A percentile compares a stretch with the other conserved stretches of the same genome.
Conservation (phyloP, 371 early-diverging fungal species). For the Mortierella sp. region DNA sequence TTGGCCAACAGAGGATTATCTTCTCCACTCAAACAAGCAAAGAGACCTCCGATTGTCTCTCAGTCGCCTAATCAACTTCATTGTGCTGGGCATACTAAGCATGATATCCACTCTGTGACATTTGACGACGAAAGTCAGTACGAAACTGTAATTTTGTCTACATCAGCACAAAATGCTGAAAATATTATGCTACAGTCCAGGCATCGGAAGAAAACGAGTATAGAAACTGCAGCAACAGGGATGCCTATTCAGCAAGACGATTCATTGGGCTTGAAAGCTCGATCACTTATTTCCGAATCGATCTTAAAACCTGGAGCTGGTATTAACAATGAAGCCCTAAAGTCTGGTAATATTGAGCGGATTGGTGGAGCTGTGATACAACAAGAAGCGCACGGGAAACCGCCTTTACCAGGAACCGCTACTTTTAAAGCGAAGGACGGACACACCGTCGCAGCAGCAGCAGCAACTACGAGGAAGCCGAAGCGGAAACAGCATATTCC, state of each 20-base stretch:
- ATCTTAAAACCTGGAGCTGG: not conserved
- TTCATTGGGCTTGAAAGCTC: not conserved
- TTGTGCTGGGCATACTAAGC: not conserved
- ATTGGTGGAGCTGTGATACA: not conserved
- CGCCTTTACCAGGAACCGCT: slow-evolving; percentile 1
- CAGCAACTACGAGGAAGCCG: slow-evolving; percentile 4
- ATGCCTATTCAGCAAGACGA: not conserved
- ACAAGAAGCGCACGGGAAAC: not conserved
- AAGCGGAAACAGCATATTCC: slow-evolving; percentile 24
- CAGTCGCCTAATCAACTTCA: slow-evolving; percentile 6
- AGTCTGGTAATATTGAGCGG: not conserved
- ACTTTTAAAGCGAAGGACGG: not conserved
- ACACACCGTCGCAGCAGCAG: not conserved
- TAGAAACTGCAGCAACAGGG: not conserved
- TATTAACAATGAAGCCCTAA: not conserved
- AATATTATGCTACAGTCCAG: slow-evolving; percentile 41
- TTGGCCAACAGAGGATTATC: slow-evolving; percentile 29
- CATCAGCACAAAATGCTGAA: slow-evolving; percentile 23
- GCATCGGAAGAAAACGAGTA: not conserved
- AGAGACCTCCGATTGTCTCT: slow-evolving; percentile 11
- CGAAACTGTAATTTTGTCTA: slow-evolving; percentile 23
- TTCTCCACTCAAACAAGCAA: not conserved
- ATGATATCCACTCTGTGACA: not conserved
- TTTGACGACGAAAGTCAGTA: slow-evolving; percentile 11
- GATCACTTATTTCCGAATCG: slow-evolving; percentile 19